These are phyloP conservation scores for Trichoderma citrinoviride DNA, from an alignment of 2,329 filamentous ascomycete genomes.

Conservation along the genomic window DNA sequence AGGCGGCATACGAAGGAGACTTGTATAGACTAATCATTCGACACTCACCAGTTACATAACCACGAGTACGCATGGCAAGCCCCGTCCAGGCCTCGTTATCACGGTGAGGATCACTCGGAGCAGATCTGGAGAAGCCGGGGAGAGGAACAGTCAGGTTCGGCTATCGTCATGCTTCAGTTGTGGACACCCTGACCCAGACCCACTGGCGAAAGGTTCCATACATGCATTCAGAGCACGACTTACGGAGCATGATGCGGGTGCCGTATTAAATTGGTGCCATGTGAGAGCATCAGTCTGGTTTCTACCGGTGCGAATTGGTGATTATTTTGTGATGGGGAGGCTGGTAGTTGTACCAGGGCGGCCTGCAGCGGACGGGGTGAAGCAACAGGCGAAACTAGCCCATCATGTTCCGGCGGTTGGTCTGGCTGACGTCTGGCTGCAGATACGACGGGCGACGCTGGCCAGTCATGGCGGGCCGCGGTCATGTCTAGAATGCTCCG, in stretches of 20 bases:
- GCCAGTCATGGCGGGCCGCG: not conserved
- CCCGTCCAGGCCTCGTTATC: not conserved
- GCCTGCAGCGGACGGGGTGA: not conserved
- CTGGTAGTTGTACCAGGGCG: not conserved
- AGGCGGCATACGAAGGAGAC: not conserved
- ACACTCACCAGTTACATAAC: not conserved
- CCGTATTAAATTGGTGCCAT: too few relatives aligned
- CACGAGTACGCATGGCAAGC: too few relatives aligned
- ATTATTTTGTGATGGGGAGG: too few relatives aligned
- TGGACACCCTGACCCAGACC: conserved; percentile 3
- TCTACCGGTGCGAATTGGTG: not conserved
- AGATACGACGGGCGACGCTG: conserved; percentile 9
- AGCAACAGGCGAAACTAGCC: not conserved
- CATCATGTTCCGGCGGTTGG: not conserved
- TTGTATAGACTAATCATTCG: not conserved
- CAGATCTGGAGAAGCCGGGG: not conserved
- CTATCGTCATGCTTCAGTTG: conserved; percentile 4
- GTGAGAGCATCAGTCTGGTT: too few relatives aligned
- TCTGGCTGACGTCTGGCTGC: conserved; percentile 5
- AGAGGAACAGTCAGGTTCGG: not conserved
- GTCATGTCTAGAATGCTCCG: not conserved
- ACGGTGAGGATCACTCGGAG: not conserved
- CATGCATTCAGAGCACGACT: not conserved
- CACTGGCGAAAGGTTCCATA: not conserved
- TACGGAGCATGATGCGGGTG: too few relatives aligned